phyloP scores from a whole-genome alignment of 176 grass and related monocot species.

The Thinopyrum elongatum region DNA sequence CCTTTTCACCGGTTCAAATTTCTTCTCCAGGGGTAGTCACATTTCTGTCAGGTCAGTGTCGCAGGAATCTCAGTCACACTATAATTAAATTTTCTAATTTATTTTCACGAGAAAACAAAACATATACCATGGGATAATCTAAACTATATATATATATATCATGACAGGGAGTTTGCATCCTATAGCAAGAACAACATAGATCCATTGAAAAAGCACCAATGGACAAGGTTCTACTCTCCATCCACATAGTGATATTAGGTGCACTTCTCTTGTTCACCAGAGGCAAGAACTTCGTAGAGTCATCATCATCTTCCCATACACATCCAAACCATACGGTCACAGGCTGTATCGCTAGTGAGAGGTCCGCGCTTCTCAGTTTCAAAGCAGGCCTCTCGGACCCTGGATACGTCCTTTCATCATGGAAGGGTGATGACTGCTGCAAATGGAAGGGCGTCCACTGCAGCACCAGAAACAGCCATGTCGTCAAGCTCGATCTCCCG shows the following conservation, averaged over 20 bases:
- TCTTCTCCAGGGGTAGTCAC: no score
- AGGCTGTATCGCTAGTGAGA: neutral
- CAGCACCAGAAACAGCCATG: constrained; percentile 22
- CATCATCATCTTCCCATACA: no score
- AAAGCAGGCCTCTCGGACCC: neutral
- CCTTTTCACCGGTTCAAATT: no score
- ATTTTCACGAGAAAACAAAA: no score
- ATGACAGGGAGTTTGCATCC: neutral
- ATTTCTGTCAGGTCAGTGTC: no score
- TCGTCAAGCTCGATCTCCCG: neutral
- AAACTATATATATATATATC: neutral
- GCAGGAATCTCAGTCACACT: no score
- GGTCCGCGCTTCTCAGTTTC: neutral
- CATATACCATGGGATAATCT: no score
- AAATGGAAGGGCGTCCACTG: constrained; percentile 3
- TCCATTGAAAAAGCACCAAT: neutral
- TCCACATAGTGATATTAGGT: neutral
- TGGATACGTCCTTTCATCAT: neutral
- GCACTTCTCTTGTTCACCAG: no score
- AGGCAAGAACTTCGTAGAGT: no score
- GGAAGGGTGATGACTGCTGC: constrained; percentile 25
- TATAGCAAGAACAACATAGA: neutral
- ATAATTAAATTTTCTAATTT: no score
- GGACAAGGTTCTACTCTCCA: neutral
- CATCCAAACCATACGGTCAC: neutral